Evolutionary conservation across 176 grass and related monocot genomes (phyloP), one percentile per base, ranked within the genome.

Genomic region (Hyparrhenia diplandra): DNA sequence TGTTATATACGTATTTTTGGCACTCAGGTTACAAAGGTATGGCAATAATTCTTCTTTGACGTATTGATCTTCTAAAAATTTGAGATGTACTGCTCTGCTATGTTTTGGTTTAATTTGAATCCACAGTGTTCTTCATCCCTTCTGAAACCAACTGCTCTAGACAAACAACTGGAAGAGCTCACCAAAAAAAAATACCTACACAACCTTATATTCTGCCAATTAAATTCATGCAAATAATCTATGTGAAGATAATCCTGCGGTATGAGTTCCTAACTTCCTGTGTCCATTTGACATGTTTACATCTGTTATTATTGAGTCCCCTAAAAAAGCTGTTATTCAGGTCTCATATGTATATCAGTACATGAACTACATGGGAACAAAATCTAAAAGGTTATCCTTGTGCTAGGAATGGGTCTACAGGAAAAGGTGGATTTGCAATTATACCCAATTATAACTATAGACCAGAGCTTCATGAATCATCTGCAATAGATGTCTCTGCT

Each of bases 261-360:
- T 31, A 67, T 23, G 8, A 76, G 73, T 69, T 84, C 76, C 21
- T 8, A 35, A 46, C 17, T 74, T 69, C 18, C 61, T 24, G 2
- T 80, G 68, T 51, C 47, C 30, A 31, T 61, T 79, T 63, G 18
- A 41, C 51, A 25, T 69, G 82, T 75, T 69, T 69, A 67, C 63
- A 75, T 35, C 49, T n/a, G n/a, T n/a, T 32, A 49, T 69, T 69
- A 80, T 80, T 75, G 28, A 3, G 30, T 43, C 42, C 12, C 42
- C 42, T 13, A 43, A 6, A 43, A 43, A 43, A 43, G 69, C 37
- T 31, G 62, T 68, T 69, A 79, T 79, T 75, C n/a, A 4, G 31
- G 24, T 52, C 63, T 85, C 64, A 31, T 85, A 57, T 89, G 41
- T 47, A 36, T 21, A 52, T 67, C 17, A 27, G 42, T 81, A 70